phyloP scores from a whole-genome alignment of 768 basidiomycete species.

The Chalciporus sphaerocephalus region DNA sequence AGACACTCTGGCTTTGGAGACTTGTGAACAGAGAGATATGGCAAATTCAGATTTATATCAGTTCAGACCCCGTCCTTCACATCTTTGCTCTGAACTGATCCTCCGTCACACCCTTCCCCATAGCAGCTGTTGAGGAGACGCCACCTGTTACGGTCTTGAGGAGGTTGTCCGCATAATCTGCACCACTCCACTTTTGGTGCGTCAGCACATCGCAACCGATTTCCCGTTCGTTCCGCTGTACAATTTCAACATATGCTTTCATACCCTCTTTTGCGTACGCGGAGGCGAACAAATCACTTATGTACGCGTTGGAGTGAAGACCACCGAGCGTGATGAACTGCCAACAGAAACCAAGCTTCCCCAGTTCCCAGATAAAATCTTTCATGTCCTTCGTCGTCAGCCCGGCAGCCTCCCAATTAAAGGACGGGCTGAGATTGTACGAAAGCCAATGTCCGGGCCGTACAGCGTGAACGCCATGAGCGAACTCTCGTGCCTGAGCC shows the following conservation, averaged over 20 bases:
- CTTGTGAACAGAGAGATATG: background rate
- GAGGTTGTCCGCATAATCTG: conserved; percentile 85
- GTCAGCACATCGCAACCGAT: conserved; percentile 94
- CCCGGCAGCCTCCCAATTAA: conserved; percentile 94
- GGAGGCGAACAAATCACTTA: conserved; percentile 87
- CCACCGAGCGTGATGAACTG: conserved; percentile 99
- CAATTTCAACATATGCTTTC: conserved; percentile 96
- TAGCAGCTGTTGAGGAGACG: conserved; percentile 96
- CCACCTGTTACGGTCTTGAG: conserved; percentile 98
- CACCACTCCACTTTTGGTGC: conserved; percentile 98
- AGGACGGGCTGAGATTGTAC: conserved; percentile 92
- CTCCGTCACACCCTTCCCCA: conserved; percentile 96
- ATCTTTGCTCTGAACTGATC: conserved; percentile 65
- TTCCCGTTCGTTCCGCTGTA: conserved; percentile 90
- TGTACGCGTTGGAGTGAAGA: conserved; percentile 95
- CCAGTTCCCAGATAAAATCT: conserved; percentile 86
- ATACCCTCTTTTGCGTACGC: conserved; percentile 92
- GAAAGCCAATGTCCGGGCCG: conserved; percentile 92
- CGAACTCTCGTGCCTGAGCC: conserved; percentile 88
- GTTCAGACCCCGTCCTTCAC: conserved; percentile 22
- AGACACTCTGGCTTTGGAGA: background rate
- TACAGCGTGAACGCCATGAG: conserved; percentile 76
- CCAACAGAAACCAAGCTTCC: conserved; percentile 96
- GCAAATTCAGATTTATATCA: background rate
- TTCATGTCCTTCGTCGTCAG: conserved; percentile 82